Evolutionary conservation across 495 filamentous ascomycete species (phyloP).

Genomic region (Elaphomyces granulatus): DNA sequence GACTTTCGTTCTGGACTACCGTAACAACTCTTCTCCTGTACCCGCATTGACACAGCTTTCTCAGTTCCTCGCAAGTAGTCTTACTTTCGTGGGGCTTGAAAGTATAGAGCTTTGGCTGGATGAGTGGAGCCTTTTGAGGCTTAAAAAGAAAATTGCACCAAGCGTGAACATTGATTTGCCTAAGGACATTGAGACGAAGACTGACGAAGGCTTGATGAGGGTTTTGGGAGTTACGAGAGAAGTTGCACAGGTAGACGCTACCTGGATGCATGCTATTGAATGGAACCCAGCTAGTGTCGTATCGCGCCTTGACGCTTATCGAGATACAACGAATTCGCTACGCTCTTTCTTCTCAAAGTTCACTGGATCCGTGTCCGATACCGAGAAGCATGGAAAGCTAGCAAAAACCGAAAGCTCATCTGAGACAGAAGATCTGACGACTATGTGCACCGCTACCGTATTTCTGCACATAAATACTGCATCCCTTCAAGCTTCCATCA

Average conservation of each 20-base stretch:
- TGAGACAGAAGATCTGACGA: conserved; percentile 47
- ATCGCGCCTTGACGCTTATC: conserved; percentile 22
- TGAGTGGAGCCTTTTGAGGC: conserved; percentile 59
- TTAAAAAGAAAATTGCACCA: conserved; percentile 76
- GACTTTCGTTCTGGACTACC: conserved; percentile 82
- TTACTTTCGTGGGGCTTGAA: conserved; percentile 88
- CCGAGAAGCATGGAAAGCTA: conserved; percentile 21
- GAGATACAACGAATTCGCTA: conserved; percentile 42
- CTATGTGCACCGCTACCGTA: conserved; percentile 52
- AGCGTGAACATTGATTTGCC: conserved; percentile 59
- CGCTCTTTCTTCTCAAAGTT: conserved; percentile 70
- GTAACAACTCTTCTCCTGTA: conserved; percentile 70
- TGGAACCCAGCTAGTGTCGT: conserved; percentile 48
- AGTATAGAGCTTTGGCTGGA: conserved; percentile 84
- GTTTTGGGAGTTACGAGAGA: conserved; percentile 58
- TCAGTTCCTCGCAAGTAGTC: conserved; percentile 84
- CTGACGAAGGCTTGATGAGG: conserved; percentile 73
- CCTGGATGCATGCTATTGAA: conserved; percentile 76
- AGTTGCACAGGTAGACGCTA: conserved; percentile 78
- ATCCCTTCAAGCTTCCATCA: conserved; percentile 56
- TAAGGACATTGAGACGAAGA: conserved; percentile 62
- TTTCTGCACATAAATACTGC: conserved; percentile 82
- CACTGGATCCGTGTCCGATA: conserved; percentile 30
- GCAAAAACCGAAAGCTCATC: conserved; percentile 16
- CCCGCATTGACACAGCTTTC: conserved; percentile 72